Percentiles rank a stretch among this genome's conserved stretches.
These are phyloP conservation scores for Metrosideros polymorpha DNA, from an alignment of 441 rosid genomes.

Conservation along the genomic window DNA sequence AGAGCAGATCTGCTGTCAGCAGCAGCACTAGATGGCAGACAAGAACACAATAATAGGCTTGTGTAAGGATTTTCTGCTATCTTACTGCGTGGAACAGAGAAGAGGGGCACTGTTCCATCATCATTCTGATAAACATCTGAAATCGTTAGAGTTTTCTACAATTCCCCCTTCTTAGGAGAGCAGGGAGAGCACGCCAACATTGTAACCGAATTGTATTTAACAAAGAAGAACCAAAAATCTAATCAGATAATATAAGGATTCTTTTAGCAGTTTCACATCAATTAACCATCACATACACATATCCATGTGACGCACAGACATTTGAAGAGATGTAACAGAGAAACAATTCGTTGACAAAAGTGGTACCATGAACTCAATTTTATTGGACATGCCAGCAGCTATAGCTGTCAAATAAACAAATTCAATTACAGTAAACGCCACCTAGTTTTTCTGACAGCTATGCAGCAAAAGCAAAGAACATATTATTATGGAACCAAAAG, in stretches of 20 bases:
- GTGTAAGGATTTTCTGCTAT: constrained; percentile 96
- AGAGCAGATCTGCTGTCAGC: constrained; percentile 31
- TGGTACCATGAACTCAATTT: not conserved
- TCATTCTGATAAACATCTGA: constrained; percentile 51
- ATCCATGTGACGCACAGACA: not conserved
- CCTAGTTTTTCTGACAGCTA: not conserved
- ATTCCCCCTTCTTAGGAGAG: not conserved
- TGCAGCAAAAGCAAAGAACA: not conserved
- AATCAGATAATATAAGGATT: not conserved
- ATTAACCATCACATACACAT: not conserved
- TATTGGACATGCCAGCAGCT: not conserved
- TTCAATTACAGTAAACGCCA: not conserved
- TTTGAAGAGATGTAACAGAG: not conserved
- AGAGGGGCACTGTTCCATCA: constrained; percentile 60
- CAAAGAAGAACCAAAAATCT: not conserved
- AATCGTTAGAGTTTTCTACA: constrained; percentile 7
- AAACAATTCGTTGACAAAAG: not conserved
- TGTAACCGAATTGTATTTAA: not conserved
- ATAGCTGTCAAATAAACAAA: not conserved
- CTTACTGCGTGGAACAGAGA: constrained; percentile 65
- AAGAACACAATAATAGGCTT: constrained; percentile 75
- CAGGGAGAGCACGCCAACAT: not conserved
- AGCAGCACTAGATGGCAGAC: constrained; percentile 27
- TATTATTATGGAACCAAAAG: not conserved
- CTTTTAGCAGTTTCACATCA: not conserved